Conservation (phyloP, 306 rosid species). For the Castanea crenata region DNA sequence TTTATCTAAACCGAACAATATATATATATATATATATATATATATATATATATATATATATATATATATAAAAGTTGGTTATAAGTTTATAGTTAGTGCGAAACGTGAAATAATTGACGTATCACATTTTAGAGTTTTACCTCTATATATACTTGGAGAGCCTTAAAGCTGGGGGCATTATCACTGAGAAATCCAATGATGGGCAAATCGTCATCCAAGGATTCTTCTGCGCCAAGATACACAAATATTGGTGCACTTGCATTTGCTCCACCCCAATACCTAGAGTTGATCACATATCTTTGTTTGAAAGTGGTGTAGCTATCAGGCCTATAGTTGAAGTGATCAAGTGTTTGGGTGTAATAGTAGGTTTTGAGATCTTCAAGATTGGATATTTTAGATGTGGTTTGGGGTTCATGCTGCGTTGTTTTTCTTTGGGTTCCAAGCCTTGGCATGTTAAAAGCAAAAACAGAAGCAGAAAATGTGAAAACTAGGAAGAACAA, state of each 20-base stretch:
- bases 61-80: too few species aligned
- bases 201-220: slow-evolving; percentile 11
- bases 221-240: slow-evolving; percentile 45
- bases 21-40: too few species aligned
- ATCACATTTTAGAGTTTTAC: slow-evolving; percentile 19
- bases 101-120: too few species aligned
- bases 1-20: too few species aligned
- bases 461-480: slow-evolving; percentile 7
- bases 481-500: slow-evolving; percentile 1
- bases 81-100: too few species aligned
- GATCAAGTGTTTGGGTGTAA: slow-evolving; percentile 51
- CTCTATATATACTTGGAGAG: slow-evolving; percentile 47
- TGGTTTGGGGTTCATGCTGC: slow-evolving; percentile 4
- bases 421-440: slow-evolving; percentile 22
- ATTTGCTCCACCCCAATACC: slow-evolving; percentile 40
- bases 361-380: slow-evolving; percentile 26
- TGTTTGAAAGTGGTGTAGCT: slow-evolving; percentile 48
- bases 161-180: slow-evolving; percentile 39
- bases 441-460: slow-evolving; percentile 31
- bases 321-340: slow-evolving; percentile 50
- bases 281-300: slow-evolving; percentile 37
- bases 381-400: neutral
- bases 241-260: slow-evolving; percentile 51
- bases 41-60: too few species aligned
- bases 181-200: slow-evolving; percentile 32